phyloP scores from a whole-genome alignment of 1,139 yeast genomes.

The Saccharomyces hybrid region DNA sequence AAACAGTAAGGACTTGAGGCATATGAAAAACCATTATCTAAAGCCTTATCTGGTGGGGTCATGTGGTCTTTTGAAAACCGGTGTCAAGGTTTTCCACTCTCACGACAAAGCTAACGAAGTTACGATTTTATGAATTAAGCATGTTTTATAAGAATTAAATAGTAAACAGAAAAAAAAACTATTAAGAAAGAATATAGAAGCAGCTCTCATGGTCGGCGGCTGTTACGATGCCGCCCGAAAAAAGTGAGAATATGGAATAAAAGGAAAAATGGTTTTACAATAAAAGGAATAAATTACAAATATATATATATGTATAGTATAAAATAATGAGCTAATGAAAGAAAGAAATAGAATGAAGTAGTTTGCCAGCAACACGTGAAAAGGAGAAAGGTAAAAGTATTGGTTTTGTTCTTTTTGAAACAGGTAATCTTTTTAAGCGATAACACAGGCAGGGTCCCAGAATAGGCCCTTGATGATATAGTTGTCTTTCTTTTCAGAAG shows the following conservation, averaged over 20 bases:
- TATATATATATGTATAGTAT: neutral
- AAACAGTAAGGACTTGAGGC: constrained; percentile 4
- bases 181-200: neutral
- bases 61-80: constrained; percentile 17
- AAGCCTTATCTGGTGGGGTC: constrained; percentile 23
- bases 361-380: neutral
- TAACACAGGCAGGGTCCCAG: constrained; percentile 28
- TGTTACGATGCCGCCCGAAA: too few species aligned
- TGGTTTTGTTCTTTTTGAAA: neutral
- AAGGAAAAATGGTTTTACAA: neutral
- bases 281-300: neutral
- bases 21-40: constrained; percentile 17
- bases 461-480: constrained; percentile 23
- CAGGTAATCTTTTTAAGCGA: constrained; percentile 11
- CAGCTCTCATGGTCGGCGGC: too few species aligned
- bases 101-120: neutral
- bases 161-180: neutral
- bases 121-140: neutral
- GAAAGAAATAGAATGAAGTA: neutral
- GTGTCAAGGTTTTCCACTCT: neutral
- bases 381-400: neutral
- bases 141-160: neutral
- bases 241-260: too few species aligned
- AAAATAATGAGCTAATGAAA: neutral
- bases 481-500: constrained; percentile 29